These are phyloP conservation scores for Emericellopsis terricola DNA, from an alignment of 495 filamentous ascomycete species.

Conservation along the genomic window DNA sequence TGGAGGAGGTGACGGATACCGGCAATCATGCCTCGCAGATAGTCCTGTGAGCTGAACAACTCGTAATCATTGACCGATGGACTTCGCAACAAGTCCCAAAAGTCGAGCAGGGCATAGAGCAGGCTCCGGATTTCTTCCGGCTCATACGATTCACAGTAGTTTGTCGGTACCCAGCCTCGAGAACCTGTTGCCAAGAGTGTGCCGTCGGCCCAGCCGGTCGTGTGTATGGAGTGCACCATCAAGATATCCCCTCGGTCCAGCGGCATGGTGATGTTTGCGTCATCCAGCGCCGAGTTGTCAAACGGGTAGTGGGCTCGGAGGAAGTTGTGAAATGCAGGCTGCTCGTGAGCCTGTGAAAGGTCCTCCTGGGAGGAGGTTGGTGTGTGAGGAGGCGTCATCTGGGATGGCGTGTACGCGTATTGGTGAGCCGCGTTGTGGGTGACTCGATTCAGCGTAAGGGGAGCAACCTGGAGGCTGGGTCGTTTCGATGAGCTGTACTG, in stretches of 20 bases:
- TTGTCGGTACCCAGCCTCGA: slow-evolving; percentile 93
- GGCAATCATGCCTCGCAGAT: slow-evolving; percentile 81
- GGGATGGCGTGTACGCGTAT: slow-evolving; percentile 25
- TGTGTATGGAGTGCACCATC: slow-evolving; percentile 89
- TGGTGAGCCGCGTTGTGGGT: slow-evolving; percentile 12
- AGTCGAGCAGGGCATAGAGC: slow-evolving; percentile 70
- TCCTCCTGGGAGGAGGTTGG: slow-evolving; percentile 45
- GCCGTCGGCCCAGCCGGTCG: slow-evolving; percentile 97
- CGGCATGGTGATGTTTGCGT: slow-evolving; percentile 73
- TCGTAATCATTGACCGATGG: slow-evolving; percentile 41
- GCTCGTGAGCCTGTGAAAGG: slow-evolving; percentile 27
- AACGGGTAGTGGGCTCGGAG: slow-evolving; percentile 93
- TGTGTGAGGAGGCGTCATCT: slow-evolving; percentile 60
- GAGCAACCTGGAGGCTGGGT: slow-evolving; percentile 52
- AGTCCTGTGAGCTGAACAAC: slow-evolving; percentile 71
- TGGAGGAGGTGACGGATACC: slow-evolving; percentile 84
- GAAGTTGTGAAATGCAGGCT: slow-evolving; percentile 78
- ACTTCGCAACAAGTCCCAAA: slow-evolving; percentile 80
- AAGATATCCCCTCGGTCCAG: slow-evolving; percentile 84
- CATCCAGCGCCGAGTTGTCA: slow-evolving; percentile 46
- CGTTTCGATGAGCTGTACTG: slow-evolving; percentile 30
- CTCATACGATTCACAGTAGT: slow-evolving; percentile 93
- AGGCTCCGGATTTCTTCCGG: slow-evolving; percentile 69
- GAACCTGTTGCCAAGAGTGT: slow-evolving; percentile 79
- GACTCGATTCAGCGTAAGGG: slow-evolving; percentile 40